These are phyloP conservation scores for Curvularia lunata DNA, from an alignment of 2,329 filamentous ascomycete species.

Conservation along the genomic window DNA sequence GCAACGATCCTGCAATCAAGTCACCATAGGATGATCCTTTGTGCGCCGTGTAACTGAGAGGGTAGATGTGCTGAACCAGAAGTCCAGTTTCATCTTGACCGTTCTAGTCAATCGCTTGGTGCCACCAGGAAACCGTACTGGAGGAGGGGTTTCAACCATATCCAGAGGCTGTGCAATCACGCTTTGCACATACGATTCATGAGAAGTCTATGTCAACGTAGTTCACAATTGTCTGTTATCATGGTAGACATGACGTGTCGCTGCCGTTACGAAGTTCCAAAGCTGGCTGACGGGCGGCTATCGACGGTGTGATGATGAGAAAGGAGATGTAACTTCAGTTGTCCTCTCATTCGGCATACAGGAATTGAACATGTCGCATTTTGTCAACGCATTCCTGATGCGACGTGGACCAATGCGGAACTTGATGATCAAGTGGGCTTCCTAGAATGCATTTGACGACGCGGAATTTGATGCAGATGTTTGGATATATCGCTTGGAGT, in stretches of 20 bases:
- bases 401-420: background rate
- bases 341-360: background rate
- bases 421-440: background rate
- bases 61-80: slow-evolving; percentile 1
- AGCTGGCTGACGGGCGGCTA: background rate
- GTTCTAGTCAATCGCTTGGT: slow-evolving; percentile 3
- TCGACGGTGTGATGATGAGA: background rate
- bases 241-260: background rate
- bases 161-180: slow-evolving; percentile 10
- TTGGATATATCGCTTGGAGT: background rate
- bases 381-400: slow-evolving; percentile 4
- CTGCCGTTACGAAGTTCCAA: background rate
- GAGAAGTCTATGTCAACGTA: slow-evolving; percentile 3
- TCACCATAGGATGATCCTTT: no score
- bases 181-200: slow-evolving; percentile 8
- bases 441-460: background rate
- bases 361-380: slow-evolving; percentile 1
- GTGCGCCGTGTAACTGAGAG: background rate
- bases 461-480: background rate
- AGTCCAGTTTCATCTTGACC: background rate
- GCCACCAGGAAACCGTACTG: background rate
- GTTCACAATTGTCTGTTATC: background rate
- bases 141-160: background rate
- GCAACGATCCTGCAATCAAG: no score
- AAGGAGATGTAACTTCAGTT: background rate